Evolutionary conservation across 2,329 filamentous ascomycete genomes (phyloP).

Genomic region (Monilinia fructicola): DNA sequence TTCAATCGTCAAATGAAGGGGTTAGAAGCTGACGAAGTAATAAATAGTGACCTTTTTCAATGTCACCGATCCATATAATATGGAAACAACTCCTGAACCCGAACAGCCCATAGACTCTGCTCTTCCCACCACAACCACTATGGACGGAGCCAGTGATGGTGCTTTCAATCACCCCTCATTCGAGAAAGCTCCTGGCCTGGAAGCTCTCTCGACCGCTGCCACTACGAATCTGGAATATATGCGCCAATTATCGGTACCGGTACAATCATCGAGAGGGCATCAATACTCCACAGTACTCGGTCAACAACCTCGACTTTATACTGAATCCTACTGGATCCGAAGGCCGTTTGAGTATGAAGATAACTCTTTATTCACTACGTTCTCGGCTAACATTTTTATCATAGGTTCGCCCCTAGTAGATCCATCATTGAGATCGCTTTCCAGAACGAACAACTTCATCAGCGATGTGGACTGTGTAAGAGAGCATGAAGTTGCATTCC

Average conservation of each 20-base stretch:
- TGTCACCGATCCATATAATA: slow-evolving; percentile 60
- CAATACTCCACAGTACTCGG: slow-evolving; percentile 34
- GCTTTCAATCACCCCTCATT: slow-evolving; percentile 30
- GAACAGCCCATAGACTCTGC: slow-evolving; percentile 33
- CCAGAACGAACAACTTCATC: slow-evolving; percentile 11
- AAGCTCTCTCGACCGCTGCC: slow-evolving; percentile 54
- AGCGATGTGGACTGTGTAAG: slow-evolving; percentile 39
- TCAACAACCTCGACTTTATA: slow-evolving; percentile 55
- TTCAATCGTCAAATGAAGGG: neutral
- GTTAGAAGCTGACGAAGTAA: slow-evolving; percentile 32
- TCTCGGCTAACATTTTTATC: slow-evolving; percentile 36
- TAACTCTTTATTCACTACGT: neutral
- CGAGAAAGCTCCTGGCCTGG: slow-evolving; percentile 51
- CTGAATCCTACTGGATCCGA: slow-evolving; percentile 46
- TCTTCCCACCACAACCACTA: slow-evolving; percentile 26
- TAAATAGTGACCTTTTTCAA: slow-evolving; percentile 58
- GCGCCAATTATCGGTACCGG: slow-evolving; percentile 30
- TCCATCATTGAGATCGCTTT: slow-evolving; percentile 41
- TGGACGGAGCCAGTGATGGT: slow-evolving; percentile 32
- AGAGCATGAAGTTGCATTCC: slow-evolving; percentile 59
- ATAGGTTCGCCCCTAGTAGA: slow-evolving; percentile 47
- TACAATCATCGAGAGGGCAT: slow-evolving; percentile 30
- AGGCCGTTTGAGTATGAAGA: slow-evolving; percentile 28
- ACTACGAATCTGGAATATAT: slow-evolving; percentile 44
- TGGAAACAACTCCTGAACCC: slow-evolving; percentile 45